A percentile compares a stretch with the other conserved stretches of the same genome.
Evolutionary conservation across 192 early-diverging fungal genomes (phyloP).

Genomic region (Rhizoclosmatium sp.): DNA sequence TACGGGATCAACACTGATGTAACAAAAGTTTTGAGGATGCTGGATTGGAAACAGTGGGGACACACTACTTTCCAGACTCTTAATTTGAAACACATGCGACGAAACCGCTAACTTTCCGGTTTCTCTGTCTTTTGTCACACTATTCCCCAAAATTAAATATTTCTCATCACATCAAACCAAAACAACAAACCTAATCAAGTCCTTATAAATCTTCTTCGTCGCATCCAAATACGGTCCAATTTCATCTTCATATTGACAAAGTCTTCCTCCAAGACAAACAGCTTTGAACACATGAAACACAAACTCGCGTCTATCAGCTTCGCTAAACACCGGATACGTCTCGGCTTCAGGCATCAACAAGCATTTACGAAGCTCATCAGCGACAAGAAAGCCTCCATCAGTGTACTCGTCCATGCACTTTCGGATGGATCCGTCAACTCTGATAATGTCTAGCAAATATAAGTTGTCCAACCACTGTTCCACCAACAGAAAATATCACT

Average conservation of each 20-base stretch:
- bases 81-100: slow-evolving; percentile 53
- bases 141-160: not conserved
- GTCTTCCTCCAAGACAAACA: slow-evolving; percentile 54
- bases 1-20: slow-evolving; percentile 56
- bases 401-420: slow-evolving; percentile 63
- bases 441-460: slow-evolving; percentile 40
- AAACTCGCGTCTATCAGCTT: slow-evolving; percentile 56
- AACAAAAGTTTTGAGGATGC: slow-evolving; percentile 68
- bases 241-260: slow-evolving; percentile 66
- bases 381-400: slow-evolving; percentile 49
- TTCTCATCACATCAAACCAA: not conserved
- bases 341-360: slow-evolving; percentile 51
- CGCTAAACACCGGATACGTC: slow-evolving; percentile 45
- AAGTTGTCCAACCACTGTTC: not conserved
- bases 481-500: slow-evolving; percentile 2
- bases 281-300: slow-evolving; percentile 63
- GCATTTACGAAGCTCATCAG: slow-evolving; percentile 59
- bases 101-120: slow-evolving; percentile 44
- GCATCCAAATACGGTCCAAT: slow-evolving; percentile 54
- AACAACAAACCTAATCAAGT: slow-evolving; percentile 47
- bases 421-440: slow-evolving; percentile 50
- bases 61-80: slow-evolving; percentile 38
- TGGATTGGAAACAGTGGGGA: slow-evolving; percentile 63
- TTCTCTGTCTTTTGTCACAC: slow-evolving; percentile 47
- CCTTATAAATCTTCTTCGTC: slow-evolving; percentile 61